Percentiles rank a stretch among this genome's conserved stretches.
Evolutionary conservation across 176 grass and related monocot genomes (phyloP).

Genomic region (Oryza nivara): DNA sequence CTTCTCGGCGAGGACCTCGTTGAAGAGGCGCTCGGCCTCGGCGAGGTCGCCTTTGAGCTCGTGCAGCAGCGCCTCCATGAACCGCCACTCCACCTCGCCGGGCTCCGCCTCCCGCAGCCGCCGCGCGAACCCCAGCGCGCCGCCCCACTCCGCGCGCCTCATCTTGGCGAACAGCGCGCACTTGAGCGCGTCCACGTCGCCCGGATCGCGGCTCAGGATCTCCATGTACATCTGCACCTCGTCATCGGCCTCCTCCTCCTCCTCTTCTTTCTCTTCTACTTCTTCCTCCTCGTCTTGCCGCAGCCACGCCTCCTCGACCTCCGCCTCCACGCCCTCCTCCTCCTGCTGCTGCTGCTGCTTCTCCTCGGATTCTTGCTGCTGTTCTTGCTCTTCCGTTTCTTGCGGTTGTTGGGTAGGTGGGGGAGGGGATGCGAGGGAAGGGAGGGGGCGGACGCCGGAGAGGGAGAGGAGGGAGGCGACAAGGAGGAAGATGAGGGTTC

Average conservation of each 20-base stretch:
- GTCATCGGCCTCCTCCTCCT: constrained; percentile 32
- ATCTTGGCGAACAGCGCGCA: constrained; percentile 72
- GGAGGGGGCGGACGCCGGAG: constrained; percentile 30
- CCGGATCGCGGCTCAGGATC: constrained; percentile 53
- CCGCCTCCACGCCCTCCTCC: constrained; percentile 20
- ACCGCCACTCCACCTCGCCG: constrained; percentile 73
- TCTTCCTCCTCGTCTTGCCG: constrained; percentile 30
- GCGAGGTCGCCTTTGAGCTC: constrained; percentile 67
- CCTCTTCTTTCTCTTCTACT: constrained; percentile 7
- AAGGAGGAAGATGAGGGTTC: constrained; percentile 42
- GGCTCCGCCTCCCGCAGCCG: constrained; percentile 65
- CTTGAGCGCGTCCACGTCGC: constrained; percentile 74
- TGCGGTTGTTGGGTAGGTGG: constrained; percentile 1
- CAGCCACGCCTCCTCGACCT: constrained; percentile 31
- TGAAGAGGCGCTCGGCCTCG: constrained; percentile 69
- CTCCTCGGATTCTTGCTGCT: constrained; percentile 1
- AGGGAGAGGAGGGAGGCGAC: constrained; percentile 43
- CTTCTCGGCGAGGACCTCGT: constrained; percentile 65
- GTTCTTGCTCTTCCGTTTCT: constrained; percentile 1
- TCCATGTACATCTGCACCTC: constrained; percentile 66
- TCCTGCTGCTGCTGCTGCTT: constrained; percentile 31
- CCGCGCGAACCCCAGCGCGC: constrained; percentile 55
- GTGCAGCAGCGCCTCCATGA: constrained; percentile 74
- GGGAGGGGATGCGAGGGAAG: constrained; percentile 28
- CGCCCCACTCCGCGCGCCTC: constrained; percentile 65